Conservation (phyloP, 2,329 filamentous ascomycete genomes). For the Lachnellula suecica region DNA sequence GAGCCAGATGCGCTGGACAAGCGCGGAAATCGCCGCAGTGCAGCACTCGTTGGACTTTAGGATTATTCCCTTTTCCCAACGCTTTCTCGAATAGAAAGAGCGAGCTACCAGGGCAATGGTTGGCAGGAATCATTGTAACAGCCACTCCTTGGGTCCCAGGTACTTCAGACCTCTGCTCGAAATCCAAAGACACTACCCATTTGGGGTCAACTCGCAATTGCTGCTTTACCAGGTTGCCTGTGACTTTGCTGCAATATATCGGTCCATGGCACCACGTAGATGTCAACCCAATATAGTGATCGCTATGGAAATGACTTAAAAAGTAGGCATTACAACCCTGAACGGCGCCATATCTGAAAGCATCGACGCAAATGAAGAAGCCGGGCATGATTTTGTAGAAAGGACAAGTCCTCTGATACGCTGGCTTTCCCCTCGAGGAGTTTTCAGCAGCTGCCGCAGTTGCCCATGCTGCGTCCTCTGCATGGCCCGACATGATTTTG, state of each 20-base stretch:
- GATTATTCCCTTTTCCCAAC: conserved; percentile 57
- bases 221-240: conserved; percentile 82
- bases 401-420: conserved; percentile 87
- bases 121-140: conserved; percentile 94
- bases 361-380: conserved; percentile 90
- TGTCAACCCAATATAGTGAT: conserved; percentile 92
- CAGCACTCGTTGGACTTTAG: conserved; percentile 73
- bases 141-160: conserved; percentile 78
- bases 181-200: conserved; percentile 83
- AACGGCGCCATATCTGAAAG: conserved; percentile 92
- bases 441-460: conserved; percentile 78
- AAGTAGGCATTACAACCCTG: conserved; percentile 94
- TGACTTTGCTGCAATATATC: conserved; percentile 94
- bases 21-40: conserved; percentile 97
- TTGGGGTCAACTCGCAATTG: conserved; percentile 84
- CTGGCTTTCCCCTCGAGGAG: conserved; percentile 77
- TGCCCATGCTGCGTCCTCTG: conserved; percentile 88
- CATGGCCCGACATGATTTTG: conserved; percentile 88
- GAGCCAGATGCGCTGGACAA: conserved; percentile 78
- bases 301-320: conserved; percentile 95
- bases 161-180: conserved; percentile 76
- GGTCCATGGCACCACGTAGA: conserved; percentile 88
- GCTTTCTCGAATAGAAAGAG: conserved; percentile 89
- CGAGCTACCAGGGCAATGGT: conserved; percentile 94
- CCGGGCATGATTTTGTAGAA: conserved; percentile 99